These are phyloP conservation scores for Aspergillus vadensis DNA, from an alignment of 2,329 filamentous ascomycete genomes.

Conservation along the genomic window DNA sequence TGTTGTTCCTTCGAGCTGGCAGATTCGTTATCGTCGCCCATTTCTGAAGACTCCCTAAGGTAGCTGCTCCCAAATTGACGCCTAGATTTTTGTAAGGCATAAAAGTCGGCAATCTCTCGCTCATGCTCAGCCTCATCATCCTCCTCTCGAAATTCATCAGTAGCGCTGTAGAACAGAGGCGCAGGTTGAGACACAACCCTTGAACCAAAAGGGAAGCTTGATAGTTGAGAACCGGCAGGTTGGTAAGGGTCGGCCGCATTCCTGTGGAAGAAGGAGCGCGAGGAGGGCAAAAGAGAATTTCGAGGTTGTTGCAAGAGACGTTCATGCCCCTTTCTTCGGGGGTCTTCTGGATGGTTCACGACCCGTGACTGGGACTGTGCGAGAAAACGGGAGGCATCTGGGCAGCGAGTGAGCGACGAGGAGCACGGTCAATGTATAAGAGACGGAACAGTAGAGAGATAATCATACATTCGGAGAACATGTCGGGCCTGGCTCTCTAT, in stretches of 20 bases:
- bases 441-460: neutral
- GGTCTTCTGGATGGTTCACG: conserved; percentile 66
- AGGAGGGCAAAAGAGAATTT: conserved; percentile 51
- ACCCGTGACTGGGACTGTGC: conserved; percentile 94
- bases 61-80: conserved; percentile 83
- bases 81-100: conserved; percentile 85
- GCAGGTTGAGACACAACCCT: conserved; percentile 76
- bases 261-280: conserved; percentile 54
- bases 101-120: conserved; percentile 89
- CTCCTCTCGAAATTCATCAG: conserved; percentile 88
- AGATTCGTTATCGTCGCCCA: conserved; percentile 66
- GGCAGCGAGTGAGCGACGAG: conserved; percentile 9
- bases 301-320: conserved; percentile 50
- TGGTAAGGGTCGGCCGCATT: conserved; percentile 77
- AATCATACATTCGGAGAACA: conserved; percentile 87
- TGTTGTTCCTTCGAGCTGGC: conserved; percentile 52
- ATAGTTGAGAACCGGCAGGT: conserved; percentile 68
- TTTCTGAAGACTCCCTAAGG: conserved; percentile 81
- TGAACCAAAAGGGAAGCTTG: conserved; percentile 77
- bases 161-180: conserved; percentile 89
- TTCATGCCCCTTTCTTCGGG: conserved; percentile 51
- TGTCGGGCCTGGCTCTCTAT: conserved; percentile 42
- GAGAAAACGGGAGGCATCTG: conserved; percentile 91
- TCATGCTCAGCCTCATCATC: conserved; percentile 91
- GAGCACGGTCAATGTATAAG: neutral